Base-by-base conservation (phyloP, 2,329 filamentous ascomycete species). In the Trichocomaceae sp. region DNA sequence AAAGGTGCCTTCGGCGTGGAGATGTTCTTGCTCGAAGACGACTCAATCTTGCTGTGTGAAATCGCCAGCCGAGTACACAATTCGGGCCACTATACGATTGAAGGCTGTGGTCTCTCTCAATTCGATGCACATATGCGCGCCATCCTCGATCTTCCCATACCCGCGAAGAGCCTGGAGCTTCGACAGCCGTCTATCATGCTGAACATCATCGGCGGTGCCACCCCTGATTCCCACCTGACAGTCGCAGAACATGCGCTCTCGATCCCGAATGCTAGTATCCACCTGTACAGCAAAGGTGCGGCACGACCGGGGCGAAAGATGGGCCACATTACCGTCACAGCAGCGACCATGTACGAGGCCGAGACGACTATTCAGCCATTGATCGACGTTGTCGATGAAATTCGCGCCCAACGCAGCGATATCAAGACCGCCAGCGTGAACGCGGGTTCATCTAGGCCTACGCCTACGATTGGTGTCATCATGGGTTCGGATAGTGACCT, bases 1-100 rank as follows among this genome's bases (percentile, higher is more conserved):
- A 86, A 93, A 59, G 93, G 93, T 60, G 88, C 96, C 31, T 99
- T 96, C 71, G 93, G 92, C 0, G 92, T 97, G 0, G 93, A 99
- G 74, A 88, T 97, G 84, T 99, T 99, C 73, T 73, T 97, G 3
- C 80, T 91, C 10, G 75, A 84, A 48, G 83, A 93, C 63, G 83
- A 83, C 75, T 75, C 69, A 56, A 78, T 96, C 1, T 74, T 95
- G 56, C 80, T 96, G 63, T 96, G 95, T 70, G 90, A 96, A 72
- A 86, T 95, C 59, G 89, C 89, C 0, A 89, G 88, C 12, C 80
- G 89, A 39, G 82, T 83, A 50, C 91, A 96, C 74, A 96, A 96
- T 75, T 95, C 89, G 0, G 93, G 93, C 0, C 93, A 97, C 72
- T 92, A 91, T 73, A 95, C 88, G 2, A 97, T 97, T 60, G 92